phyloP scores from a whole-genome alignment of 2,329 filamentous ascomycete genomes.

The Calonectria hongkongensis region DNA sequence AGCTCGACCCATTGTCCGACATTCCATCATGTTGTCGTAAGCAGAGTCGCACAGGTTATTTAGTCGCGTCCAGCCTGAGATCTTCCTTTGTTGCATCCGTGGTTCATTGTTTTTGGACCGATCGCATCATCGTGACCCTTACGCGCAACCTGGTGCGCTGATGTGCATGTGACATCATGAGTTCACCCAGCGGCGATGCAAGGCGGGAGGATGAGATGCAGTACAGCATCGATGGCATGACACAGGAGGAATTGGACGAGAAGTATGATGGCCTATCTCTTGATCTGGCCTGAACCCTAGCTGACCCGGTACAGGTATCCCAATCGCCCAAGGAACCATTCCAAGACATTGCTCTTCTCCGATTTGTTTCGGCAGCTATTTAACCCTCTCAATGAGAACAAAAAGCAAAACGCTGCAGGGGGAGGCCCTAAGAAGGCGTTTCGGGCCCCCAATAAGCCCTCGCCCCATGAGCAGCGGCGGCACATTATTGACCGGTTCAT shows the following conservation, averaged over 20 bases:
- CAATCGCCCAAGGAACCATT: constrained; percentile 87
- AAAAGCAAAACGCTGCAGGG: constrained; percentile 81
- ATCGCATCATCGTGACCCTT: background rate
- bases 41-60: background rate
- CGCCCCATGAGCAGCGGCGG: constrained; percentile 85
- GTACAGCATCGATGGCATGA: constrained; percentile 65
- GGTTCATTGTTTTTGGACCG: background rate
- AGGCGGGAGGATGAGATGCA: constrained; percentile 71
- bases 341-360: constrained; percentile 87
- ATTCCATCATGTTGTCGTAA: background rate
- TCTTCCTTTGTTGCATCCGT: background rate
- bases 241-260: constrained; percentile 65
- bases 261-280: constrained; percentile 58
- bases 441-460: constrained; percentile 74
- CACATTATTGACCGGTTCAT: constrained; percentile 92
- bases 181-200: constrained; percentile 60
- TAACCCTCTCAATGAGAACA: constrained; percentile 86
- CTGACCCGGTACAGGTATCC: constrained; percentile 79
- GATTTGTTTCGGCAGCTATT: constrained; percentile 87
- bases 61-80: background rate
- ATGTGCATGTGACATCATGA: constrained; percentile 39
- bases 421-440: constrained; percentile 75
- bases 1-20: background rate
- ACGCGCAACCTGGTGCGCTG: background rate
- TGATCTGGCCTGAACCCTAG: background rate